phyloP scores from a whole-genome alignment of 306 rosid genomes.

The Begonia masoniana region DNA sequence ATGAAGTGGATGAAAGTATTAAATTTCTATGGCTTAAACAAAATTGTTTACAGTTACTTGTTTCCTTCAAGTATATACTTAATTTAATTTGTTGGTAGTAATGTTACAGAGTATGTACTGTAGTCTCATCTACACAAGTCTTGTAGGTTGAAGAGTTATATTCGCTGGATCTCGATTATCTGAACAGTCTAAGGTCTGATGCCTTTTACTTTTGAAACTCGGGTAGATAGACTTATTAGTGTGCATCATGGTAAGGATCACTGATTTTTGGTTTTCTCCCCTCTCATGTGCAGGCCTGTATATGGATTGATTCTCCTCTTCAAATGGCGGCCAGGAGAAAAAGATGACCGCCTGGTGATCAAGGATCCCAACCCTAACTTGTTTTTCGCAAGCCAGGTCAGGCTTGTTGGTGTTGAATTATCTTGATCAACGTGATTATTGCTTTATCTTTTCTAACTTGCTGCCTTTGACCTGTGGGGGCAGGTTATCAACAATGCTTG shows the following conservation, averaged over 20 bases:
- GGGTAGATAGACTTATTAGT: neutral
- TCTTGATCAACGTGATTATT: neutral
- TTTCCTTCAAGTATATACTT: too few relatives aligned
- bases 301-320: conserved; percentile 94
- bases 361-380: conserved; percentile 94
- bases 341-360: conserved; percentile 73
- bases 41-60: too few relatives aligned
- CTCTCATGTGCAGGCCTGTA: conserved; percentile 58
- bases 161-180: conserved; percentile 73
- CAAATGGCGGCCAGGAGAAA: conserved; percentile 98
- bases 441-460: conserved; percentile 4
- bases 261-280: conserved; percentile 9
- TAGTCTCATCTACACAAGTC: neutral
- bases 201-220: conserved; percentile 8
- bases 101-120: too few relatives aligned
- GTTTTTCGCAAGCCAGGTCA: conserved; percentile 94
- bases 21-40: too few relatives aligned
- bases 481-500: conserved; percentile 98
- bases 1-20: too few relatives aligned
- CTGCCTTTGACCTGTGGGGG: neutral
- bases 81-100: too few relatives aligned
- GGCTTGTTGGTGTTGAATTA: conserved; percentile 13
- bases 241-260: neutral
- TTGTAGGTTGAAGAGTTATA: conserved; percentile 93
- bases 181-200: conserved; percentile 62